These are phyloP conservation scores for Fusarium nanum DNA, from an alignment of 2,329 filamentous ascomycete species.

Conservation along the genomic window DNA sequence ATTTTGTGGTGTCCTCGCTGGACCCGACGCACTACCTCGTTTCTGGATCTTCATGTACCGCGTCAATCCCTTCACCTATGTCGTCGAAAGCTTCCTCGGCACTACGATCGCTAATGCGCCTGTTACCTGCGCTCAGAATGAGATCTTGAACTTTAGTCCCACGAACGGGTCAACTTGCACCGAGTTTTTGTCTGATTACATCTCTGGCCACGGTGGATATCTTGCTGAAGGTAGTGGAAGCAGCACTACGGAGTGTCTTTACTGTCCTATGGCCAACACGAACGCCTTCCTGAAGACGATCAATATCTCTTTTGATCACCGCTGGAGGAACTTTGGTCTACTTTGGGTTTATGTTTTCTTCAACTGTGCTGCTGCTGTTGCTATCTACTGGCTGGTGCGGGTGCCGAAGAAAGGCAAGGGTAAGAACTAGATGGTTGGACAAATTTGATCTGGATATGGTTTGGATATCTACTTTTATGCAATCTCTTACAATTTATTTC, in stretches of 20 bases:
- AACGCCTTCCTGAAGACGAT: slow-evolving; percentile 54
- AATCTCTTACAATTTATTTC: background rate
- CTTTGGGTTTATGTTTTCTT: slow-evolving; percentile 64
- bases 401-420: slow-evolving; percentile 46
- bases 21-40: slow-evolving; percentile 68
- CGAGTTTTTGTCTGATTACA: slow-evolving; percentile 8
- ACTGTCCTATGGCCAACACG: slow-evolving; percentile 50
- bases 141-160: slow-evolving; percentile 9
- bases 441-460: background rate
- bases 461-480: background rate
- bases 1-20: slow-evolving; percentile 73
- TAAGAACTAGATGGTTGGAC: background rate
- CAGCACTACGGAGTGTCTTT: slow-evolving; percentile 55
- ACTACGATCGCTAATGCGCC: slow-evolving; percentile 69
- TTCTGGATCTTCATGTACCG: slow-evolving; percentile 86
- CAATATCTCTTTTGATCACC: slow-evolving; percentile 58
- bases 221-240: background rate
- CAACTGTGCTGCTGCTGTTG: slow-evolving; percentile 60
- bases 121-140: background rate
- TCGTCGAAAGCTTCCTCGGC: slow-evolving; percentile 73
- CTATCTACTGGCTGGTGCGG: slow-evolving; percentile 60
- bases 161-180: background rate
- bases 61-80: slow-evolving; percentile 79
- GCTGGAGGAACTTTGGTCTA: slow-evolving; percentile 68
- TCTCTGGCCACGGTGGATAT: slow-evolving; percentile 2